Conservation (phyloP, 305 asterid species). For the Solanum aculeatissimum region DNA sequence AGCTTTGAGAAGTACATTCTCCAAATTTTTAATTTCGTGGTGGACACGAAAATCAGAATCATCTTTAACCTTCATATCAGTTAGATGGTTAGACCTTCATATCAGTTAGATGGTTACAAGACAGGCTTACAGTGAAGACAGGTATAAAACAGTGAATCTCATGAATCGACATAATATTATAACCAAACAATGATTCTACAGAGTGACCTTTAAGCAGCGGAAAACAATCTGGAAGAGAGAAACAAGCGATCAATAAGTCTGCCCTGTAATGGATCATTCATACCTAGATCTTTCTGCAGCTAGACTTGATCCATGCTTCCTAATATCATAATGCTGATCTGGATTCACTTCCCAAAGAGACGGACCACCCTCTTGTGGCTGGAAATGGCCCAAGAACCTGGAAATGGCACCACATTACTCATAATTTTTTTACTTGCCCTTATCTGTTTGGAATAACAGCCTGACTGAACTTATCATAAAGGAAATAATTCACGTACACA, state of each 20-base stretch:
- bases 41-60: not conserved
- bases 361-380: conserved; percentile 64
- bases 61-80: not conserved
- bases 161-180: not conserved
- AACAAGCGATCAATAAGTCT: not conserved
- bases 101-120: not conserved
- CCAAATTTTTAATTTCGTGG: not conserved
- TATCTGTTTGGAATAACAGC: not conserved
- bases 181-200: not conserved
- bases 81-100: not conserved
- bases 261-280: not conserved
- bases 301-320: not conserved
- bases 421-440: not conserved
- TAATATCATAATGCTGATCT: conserved; percentile 33
- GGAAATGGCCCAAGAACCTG: conserved; percentile 90
- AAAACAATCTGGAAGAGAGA: not conserved
- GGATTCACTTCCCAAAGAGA: conserved; percentile 80
- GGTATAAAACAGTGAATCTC: not conserved
- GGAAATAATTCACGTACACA: conserved; percentile 40
- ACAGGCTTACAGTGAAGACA: not conserved
- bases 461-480: not conserved
- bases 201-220: not conserved
- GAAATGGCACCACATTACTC: not conserved
- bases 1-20: not conserved
- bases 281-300: not conserved